Evolutionary conservation across 305 asterid species (phyloP), one percentile per base, ranked within the genome.

Genomic region (Solanum hybrid): DNA sequence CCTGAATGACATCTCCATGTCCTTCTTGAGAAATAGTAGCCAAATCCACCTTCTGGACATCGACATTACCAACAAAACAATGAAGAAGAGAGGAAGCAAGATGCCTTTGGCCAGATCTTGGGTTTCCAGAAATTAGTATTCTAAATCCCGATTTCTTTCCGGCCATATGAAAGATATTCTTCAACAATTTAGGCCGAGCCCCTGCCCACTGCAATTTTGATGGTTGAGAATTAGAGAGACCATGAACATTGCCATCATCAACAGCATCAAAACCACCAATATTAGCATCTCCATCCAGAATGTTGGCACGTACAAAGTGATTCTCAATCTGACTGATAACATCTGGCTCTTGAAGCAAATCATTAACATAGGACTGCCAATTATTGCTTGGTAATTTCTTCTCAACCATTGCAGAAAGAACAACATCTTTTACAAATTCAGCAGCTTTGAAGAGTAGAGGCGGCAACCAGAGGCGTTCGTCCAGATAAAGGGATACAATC

Each of bases 1-100:
- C 99, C 91, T 94, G 97, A 93, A 96, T 91, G 96, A 95, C 92
- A 94, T 98, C 99, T 85, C 99, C 99, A 88, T 90, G 98, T 82
- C 99, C 99, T 95, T 97, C 98, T 91, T 95, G 98, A 83, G 96
- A 96, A 88, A 96, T 92, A 82, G 98, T 93, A 89, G 99, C 98
- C 95, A 94, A 91, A 92, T 98, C 99, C 92, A 98, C 94, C 93
- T 97, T 98, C 93, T 95, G 97, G 88, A 94, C 90, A 90, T 96
- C 98, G 89, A 94, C 93, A 93, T 93, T 94, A 86, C 99, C 99
- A 68, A 95, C 93, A 94, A 95, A 98, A 94, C 94, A 95, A 91
- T 98, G 97, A 87, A 98, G 97, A 93, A 98, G 96, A 94, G 98
- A 95, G 36, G 98, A 97, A 39, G 98, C 98, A 90, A 98, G 97